Evolutionary conservation across 768 basidiomycete genomes (phyloP).

Genomic region (Rhodosporidiobolus sp.): DNA sequence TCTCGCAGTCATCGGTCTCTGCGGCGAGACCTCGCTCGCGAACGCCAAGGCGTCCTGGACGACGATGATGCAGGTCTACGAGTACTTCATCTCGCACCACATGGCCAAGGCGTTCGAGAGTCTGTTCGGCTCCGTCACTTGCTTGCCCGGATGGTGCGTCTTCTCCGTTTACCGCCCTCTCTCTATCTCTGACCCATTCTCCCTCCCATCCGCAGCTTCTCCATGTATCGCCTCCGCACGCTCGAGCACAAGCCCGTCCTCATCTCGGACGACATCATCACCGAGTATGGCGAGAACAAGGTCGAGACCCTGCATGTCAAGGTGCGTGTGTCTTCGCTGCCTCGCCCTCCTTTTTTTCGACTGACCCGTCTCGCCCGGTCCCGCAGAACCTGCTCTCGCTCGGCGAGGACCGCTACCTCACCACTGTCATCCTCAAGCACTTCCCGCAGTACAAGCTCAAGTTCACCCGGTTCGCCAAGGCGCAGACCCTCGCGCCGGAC

Average conservation of each 20-base stretch:
- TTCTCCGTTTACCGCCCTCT: conserved; percentile 87
- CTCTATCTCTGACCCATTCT: conserved; percentile 83
- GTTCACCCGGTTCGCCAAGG: conserved; percentile 90
- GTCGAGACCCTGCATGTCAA: conserved; percentile 80
- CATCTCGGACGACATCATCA: conserved; percentile 71
- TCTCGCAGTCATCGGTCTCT: conserved; percentile 64
- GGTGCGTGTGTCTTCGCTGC: background rate
- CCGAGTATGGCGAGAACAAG: conserved; percentile 90
- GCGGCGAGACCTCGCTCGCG: conserved; percentile 88
- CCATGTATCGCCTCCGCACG: conserved; percentile 88
- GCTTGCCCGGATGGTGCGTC: conserved; percentile 95
- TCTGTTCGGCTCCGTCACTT: conserved; percentile 95
- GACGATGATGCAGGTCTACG: conserved; percentile 97
- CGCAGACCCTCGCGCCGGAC: conserved; percentile 90
- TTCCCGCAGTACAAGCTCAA: conserved; percentile 93
- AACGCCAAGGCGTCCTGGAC: conserved; percentile 81
- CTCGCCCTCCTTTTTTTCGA: background rate
- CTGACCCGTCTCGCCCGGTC: background rate
- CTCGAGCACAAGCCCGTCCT: conserved; percentile 92
- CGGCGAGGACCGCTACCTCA: conserved; percentile 98
- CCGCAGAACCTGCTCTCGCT: conserved; percentile 97
- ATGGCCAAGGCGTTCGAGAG: conserved; percentile 97
- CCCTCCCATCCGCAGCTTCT: conserved; percentile 68
- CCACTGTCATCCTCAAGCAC: conserved; percentile 90
- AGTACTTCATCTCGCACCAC: conserved; percentile 98